phyloP scores from a whole-genome alignment of 805 yeast species.

The Yamadazyma olivae region DNA sequence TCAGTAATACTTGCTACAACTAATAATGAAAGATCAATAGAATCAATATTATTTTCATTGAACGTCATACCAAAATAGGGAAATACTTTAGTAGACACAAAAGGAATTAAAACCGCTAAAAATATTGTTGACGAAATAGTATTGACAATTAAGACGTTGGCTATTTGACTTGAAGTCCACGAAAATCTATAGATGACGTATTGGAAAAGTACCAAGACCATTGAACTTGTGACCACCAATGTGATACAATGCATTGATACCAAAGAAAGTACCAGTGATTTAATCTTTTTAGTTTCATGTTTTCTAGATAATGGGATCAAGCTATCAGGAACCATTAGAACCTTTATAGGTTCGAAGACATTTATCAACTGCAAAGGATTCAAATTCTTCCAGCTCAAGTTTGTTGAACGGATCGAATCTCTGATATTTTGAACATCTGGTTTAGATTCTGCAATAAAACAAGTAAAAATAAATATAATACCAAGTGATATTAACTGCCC shows the following conservation, averaged over 20 bases:
- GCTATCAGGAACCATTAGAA: constrained; percentile 2
- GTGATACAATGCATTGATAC: not conserved
- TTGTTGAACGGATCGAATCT: too few species aligned
- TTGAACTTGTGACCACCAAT: not conserved
- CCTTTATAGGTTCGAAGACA: not conserved
- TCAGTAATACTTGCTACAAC: not conserved
- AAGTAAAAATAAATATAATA: not conserved
- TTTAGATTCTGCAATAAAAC: not conserved
- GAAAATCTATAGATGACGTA: constrained; percentile 2
- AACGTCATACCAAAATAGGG: constrained; percentile 4
- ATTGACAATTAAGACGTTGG: not conserved
- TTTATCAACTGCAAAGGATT: not conserved
- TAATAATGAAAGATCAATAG: constrained; percentile 6
- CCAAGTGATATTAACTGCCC: not conserved
- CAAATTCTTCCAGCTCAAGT: not conserved
- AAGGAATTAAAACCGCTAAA: constrained; percentile 3
- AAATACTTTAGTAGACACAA: constrained; percentile 3
- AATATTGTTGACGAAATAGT: not conserved
- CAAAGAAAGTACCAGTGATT: constrained; percentile 5
- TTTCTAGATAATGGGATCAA: constrained; percentile 2
- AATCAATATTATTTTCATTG: constrained; percentile 6
- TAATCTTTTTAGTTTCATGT: constrained; percentile 1
- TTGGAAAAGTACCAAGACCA: constrained; percentile 3
- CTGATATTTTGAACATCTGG: not conserved
- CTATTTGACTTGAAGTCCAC: constrained; percentile 2